phyloP scores from a whole-genome alignment of 768 basidiomycete species.

The Rhizopogon vinicolor region DNA sequence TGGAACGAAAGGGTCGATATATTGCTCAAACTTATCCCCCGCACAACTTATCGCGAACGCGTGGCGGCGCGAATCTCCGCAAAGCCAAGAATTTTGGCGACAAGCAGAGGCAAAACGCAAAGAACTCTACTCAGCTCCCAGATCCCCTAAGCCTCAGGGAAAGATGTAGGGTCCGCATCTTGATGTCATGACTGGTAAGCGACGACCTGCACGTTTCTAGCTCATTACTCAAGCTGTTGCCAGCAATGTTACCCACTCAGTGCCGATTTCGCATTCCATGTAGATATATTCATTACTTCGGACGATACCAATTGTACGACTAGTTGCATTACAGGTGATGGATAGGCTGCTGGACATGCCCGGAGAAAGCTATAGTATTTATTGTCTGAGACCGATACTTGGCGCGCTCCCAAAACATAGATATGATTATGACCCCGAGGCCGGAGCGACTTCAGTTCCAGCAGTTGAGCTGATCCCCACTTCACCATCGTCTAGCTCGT shows the following conservation, averaged over 20 bases:
- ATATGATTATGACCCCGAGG: conserved; percentile 13
- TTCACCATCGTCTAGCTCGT: conserved; percentile 41
- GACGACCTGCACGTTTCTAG: background rate
- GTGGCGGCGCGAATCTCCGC: conserved; percentile 59
- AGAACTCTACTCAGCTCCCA: conserved; percentile 39
- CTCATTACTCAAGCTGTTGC: background rate
- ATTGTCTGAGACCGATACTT: conserved; percentile 17
- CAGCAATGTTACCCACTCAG: background rate
- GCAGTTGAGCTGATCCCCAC: conserved; percentile 23
- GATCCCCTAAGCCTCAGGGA: conserved; percentile 32
- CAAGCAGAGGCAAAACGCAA: conserved; percentile 45
- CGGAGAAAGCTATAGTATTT: conserved; percentile 18
- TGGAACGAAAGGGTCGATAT: conserved; percentile 22
- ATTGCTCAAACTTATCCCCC: conserved; percentile 36
- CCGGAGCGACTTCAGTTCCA: conserved; percentile 1
- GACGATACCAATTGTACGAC: conserved; percentile 24
- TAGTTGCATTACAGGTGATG: conserved; percentile 8
- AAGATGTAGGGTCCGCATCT: conserved; percentile 44
- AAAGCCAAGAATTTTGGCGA: conserved; percentile 58
- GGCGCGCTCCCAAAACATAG: conserved; percentile 12
- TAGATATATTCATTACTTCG: conserved; percentile 22
- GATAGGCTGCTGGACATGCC: conserved; percentile 8
- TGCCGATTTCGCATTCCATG: conserved; percentile 26
- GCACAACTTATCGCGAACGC: conserved; percentile 64
- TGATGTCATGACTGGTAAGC: conserved; percentile 15